phyloP scores from a whole-genome alignment of 2,329 filamentous ascomycete genomes.

The Pseudocercospora musae region DNA sequence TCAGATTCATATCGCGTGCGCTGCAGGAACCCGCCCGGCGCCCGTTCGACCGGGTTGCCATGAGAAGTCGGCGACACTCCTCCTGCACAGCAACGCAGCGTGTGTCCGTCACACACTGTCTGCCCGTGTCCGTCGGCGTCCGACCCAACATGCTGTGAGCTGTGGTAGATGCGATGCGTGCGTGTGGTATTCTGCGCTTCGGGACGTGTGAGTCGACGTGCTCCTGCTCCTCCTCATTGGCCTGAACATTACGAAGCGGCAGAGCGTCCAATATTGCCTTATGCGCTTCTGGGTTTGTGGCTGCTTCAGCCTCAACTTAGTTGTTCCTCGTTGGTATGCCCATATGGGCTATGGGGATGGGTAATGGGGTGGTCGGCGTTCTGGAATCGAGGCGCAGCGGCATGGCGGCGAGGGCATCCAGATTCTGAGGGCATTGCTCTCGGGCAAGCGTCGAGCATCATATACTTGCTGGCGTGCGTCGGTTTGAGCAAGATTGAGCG shows the following conservation, averaged over 20 bases:
- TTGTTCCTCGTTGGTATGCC: too few relatives aligned
- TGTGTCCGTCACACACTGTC: neutral
- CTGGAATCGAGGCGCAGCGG: neutral
- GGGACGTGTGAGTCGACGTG: neutral
- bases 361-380: neutral
- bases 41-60: neutral
- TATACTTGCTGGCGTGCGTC: neutral
- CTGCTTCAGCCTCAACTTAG: neutral
- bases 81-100: neutral
- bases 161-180: neutral
- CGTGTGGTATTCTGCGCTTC: too few relatives aligned
- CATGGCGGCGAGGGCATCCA: neutral
- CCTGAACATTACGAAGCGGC: neutral
- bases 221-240: neutral
- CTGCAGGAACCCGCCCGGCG: neutral
- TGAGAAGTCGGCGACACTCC: too few relatives aligned
- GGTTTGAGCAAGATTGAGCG: constrained; percentile 2
- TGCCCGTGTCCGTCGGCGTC: too few relatives aligned
- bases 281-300: neutral
- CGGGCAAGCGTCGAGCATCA: neutral
- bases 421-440: too few relatives aligned
- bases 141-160: neutral
- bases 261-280: neutral
- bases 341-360: too few relatives aligned
- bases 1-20: neutral